Evolutionary conservation across 495 filamentous ascomycete genomes (phyloP).

Genomic region (Lasiosphaeria ovina): DNA sequence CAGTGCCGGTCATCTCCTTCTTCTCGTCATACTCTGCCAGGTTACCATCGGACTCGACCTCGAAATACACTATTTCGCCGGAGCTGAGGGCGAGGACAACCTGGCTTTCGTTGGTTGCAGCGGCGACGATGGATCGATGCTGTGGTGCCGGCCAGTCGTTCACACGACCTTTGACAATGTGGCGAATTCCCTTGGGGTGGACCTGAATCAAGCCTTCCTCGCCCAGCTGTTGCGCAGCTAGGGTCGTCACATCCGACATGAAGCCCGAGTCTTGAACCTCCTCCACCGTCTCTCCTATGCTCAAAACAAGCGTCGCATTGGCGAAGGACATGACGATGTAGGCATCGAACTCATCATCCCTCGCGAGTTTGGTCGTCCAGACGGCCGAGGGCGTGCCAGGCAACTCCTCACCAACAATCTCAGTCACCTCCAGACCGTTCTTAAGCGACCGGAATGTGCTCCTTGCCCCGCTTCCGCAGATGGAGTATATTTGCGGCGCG

Average conservation of each 20-base stretch:
- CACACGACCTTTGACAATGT: slow-evolving; percentile 78
- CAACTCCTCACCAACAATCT: slow-evolving; percentile 90
- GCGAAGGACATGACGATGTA: slow-evolving; percentile 69
- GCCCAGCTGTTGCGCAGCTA: slow-evolving; percentile 91
- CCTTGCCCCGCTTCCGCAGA: slow-evolving; percentile 82
- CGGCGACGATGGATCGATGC: slow-evolving; percentile 93
- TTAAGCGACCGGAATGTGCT: slow-evolving; percentile 89
- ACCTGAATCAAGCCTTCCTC: slow-evolving; percentile 92
- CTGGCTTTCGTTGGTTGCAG: slow-evolving; percentile 88
- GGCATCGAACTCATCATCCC: slow-evolving; percentile 78
- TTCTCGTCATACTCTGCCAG: slow-evolving; percentile 94
- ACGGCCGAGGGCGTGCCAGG: slow-evolving; percentile 82
- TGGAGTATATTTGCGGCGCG: slow-evolving; percentile 91
- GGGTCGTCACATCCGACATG: slow-evolving; percentile 76
- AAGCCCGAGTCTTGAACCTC: slow-evolving; percentile 93
- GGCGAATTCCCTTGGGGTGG: slow-evolving; percentile 89
- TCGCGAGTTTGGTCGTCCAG: slow-evolving; percentile 91
- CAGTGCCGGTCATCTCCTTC: slow-evolving; percentile 91
- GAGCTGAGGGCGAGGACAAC: slow-evolving; percentile 91
- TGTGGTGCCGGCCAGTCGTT: slow-evolving; percentile 94
- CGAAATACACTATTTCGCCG: slow-evolving; percentile 96
- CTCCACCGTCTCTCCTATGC: slow-evolving; percentile 94
- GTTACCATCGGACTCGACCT: slow-evolving; percentile 87
- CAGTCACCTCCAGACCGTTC: slow-evolving; percentile 87
- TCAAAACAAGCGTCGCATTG: slow-evolving; percentile 76